Percentiles rank a stretch among this genome's conserved stretches.
phyloP scores from a whole-genome alignment of 2,329 filamentous ascomycete genomes.

The Macrophomina pseudophaseolina region DNA sequence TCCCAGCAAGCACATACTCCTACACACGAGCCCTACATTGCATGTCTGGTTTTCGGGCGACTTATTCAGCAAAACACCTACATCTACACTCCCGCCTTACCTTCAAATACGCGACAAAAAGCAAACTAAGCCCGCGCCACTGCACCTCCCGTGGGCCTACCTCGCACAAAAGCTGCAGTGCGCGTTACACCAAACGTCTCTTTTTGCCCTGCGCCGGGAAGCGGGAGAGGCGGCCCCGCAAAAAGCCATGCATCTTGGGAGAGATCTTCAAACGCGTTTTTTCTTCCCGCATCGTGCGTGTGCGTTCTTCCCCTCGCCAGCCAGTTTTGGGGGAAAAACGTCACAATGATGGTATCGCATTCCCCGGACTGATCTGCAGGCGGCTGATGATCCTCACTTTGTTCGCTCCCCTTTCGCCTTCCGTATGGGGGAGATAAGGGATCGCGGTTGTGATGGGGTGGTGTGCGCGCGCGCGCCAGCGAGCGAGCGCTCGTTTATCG shows the following conservation, averaged over 20 bases:
- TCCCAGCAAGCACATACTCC: too few species aligned
- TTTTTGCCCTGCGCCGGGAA: not conserved
- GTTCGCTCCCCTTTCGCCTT: not conserved
- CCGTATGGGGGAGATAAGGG: not conserved
- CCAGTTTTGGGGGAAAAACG: not conserved
- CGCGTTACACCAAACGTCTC: too few species aligned
- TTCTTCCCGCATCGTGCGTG: not conserved
- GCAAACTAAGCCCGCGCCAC: too few species aligned
- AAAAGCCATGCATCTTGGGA: not conserved
- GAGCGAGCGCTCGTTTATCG: not conserved
- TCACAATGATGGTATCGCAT: not conserved
- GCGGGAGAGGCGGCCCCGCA: too few species aligned
- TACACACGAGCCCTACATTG: too few species aligned
- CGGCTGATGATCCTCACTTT: not conserved
- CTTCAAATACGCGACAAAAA: too few species aligned
- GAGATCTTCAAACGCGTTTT: not conserved
- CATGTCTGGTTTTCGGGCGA: too few species aligned
- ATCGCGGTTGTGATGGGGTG: not conserved
- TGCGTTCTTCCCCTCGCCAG: not conserved
- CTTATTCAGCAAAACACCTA: too few species aligned
- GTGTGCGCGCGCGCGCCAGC: not conserved
- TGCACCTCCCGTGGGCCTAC: too few species aligned
- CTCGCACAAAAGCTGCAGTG: too few species aligned
- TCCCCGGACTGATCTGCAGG: slow-evolving; percentile 13
- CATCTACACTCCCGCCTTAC: too few species aligned